phyloP scores from a whole-genome alignment of 139 green algal species.

The Volvox africanus region DNA sequence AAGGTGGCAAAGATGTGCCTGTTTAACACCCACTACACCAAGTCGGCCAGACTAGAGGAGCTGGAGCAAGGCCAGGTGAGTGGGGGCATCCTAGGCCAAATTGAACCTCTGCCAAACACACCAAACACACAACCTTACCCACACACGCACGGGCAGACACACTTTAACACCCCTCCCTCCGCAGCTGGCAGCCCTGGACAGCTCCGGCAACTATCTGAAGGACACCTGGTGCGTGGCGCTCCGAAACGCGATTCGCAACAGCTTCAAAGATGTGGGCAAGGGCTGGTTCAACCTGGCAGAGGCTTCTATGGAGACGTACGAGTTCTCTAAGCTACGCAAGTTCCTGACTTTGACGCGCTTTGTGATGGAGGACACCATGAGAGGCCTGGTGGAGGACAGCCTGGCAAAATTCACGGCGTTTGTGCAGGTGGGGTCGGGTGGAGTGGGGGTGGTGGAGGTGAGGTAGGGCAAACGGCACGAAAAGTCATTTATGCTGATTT shows the following conservation, averaged over 20 bases:
- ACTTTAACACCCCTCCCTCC: not conserved
- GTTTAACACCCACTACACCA: conserved; percentile 77
- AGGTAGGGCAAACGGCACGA: not conserved
- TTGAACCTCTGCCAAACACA: no score
- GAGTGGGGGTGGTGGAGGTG: not conserved
- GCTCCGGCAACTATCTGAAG: conserved; percentile 77
- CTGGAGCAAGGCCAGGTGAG: conserved; percentile 82
- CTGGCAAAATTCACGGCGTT: conserved; percentile 70
- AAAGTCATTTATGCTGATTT: no score
- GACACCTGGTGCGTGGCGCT: conserved; percentile 79
- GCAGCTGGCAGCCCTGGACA: conserved; percentile 53
- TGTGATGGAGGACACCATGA: conserved; percentile 87
- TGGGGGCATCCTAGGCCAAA: no score
- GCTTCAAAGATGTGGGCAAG: conserved; percentile 82
- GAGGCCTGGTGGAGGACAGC: conserved; percentile 74
- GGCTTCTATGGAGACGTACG: conserved; percentile 82
- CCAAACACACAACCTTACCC: no score
- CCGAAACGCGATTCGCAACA: conserved; percentile 71
- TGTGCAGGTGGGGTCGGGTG: conserved; percentile 51
- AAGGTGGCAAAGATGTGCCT: conserved; percentile 81
- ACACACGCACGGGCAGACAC: no score
- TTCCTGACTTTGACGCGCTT: conserved; percentile 72
- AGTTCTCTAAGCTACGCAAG: conserved; percentile 79
- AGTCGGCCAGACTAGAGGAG: conserved; percentile 82
- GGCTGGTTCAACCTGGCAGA: conserved; percentile 91